phyloP scores from a whole-genome alignment of 1,284 basidiomycete species.

The Stereum hirsutum region DNA sequence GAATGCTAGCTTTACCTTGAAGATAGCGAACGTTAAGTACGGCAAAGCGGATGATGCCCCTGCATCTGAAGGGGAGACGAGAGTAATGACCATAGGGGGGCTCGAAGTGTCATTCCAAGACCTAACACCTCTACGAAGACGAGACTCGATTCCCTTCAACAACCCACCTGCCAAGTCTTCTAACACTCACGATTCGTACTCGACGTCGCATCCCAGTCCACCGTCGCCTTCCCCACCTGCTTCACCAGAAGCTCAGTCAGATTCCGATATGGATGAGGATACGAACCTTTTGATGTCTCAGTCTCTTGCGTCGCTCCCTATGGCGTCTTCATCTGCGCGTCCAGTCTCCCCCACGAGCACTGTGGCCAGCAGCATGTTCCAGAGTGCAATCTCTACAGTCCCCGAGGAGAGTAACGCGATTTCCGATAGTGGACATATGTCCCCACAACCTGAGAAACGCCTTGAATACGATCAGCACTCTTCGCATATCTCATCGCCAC shows the following conservation, averaged over 20 bases:
- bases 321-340: constrained; percentile 22
- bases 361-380: constrained; percentile 43
- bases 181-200: not conserved
- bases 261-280: constrained; percentile 52
- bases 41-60: constrained; percentile 25
- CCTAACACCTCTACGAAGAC: no score
- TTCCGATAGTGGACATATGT: not conserved
- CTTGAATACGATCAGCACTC: not conserved
- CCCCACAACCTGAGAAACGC: not conserved
- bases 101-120: not conserved
- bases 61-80: constrained; percentile 7
- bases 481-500: constrained; percentile 2
- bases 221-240: constrained; percentile 3
- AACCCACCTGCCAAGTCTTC: not conserved
- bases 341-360: constrained; percentile 33
- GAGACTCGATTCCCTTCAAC: no score
- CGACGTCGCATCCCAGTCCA: not conserved
- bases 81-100: not conserved
- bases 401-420: constrained; percentile 6
- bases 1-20: constrained; percentile 51
- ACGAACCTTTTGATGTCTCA: constrained; percentile 64
- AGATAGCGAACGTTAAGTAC: constrained; percentile 51
- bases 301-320: constrained; percentile 50
- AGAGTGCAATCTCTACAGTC: constrained; percentile 56
- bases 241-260: constrained; percentile 23